These are phyloP conservation scores for Pelargonium myrrhifolium DNA, from an alignment of 441 rosid species.

Conservation along the genomic window DNA sequence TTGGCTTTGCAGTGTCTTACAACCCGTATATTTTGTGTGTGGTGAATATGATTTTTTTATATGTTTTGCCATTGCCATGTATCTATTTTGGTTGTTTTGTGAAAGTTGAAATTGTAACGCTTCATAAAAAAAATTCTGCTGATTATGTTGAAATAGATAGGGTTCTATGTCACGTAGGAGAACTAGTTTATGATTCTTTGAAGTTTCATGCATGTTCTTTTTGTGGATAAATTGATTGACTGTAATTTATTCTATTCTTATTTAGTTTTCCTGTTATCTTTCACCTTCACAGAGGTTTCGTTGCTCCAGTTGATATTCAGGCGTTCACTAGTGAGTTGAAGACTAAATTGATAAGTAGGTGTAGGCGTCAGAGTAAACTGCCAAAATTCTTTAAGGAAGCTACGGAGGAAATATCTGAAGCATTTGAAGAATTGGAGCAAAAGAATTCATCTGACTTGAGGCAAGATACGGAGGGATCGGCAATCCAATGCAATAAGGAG, in stretches of 20 bases:
- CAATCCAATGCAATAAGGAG: too few relatives aligned
- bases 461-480: constrained; percentile 36
- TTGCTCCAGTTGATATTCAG: constrained; percentile 79
- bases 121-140: too few relatives aligned
- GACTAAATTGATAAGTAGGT: constrained; percentile 59
- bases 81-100: too few relatives aligned
- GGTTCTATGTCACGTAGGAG: background rate
- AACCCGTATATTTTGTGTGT: background rate
- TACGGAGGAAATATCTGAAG: constrained; percentile 70
- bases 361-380: too few relatives aligned
- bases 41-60: background rate
- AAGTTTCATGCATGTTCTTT: too few relatives aligned
- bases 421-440: constrained; percentile 59
- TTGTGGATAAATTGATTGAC: constrained; percentile 6
- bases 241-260: constrained; percentile 8
- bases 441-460: constrained; percentile 38
- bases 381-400: constrained; percentile 78
- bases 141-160: background rate
- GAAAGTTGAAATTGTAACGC: too few relatives aligned
- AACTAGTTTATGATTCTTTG: background rate
- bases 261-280: constrained; percentile 7
- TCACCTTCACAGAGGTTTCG: constrained; percentile 69
- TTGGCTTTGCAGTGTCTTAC: background rate
- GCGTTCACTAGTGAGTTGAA: constrained; percentile 73
- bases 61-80: too few relatives aligned